Evolutionary conservation across 768 basidiomycete species (phyloP).

Genomic region (Pisolithus marmoratus): DNA sequence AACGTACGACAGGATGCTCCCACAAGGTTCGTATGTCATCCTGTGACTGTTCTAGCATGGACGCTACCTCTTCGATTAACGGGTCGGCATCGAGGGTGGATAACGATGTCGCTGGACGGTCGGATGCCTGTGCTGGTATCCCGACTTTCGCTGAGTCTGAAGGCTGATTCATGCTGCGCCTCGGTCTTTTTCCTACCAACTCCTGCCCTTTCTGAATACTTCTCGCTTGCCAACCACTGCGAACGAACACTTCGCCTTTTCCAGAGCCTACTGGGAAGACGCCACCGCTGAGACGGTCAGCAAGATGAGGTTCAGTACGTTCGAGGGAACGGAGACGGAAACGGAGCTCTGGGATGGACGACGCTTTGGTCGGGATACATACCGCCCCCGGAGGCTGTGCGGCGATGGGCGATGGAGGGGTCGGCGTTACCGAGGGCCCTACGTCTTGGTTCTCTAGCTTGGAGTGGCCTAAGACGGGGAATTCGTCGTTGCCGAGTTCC

Average conservation of each 20-base stretch:
- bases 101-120: slow-evolving; percentile 24
- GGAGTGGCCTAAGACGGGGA: slow-evolving; percentile 11
- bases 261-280: slow-evolving; percentile 70
- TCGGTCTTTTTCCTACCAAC: slow-evolving; percentile 24
- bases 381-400: slow-evolving; percentile 6
- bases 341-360: slow-evolving; percentile 48
- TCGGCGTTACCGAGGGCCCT: slow-evolving; percentile 4
- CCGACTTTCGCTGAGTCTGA: slow-evolving; percentile 6
- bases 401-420: slow-evolving; percentile 8
- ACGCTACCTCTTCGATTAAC: slow-evolving; percentile 55
- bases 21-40: slow-evolving; percentile 70
- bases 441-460: slow-evolving; percentile 8
- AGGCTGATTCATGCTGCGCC: slow-evolving; percentile 12
- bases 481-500: slow-evolving; percentile 22
- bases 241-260: slow-evolving; percentile 69
- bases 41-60: slow-evolving; percentile 50
- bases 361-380: slow-evolving; percentile 18
- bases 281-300: slow-evolving; percentile 69
- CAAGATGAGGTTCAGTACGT: slow-evolving; percentile 56
- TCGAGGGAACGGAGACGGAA: slow-evolving; percentile 55
- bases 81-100: slow-evolving; percentile 41
- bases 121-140: slow-evolving; percentile 23
- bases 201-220: slow-evolving; percentile 48
- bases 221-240: slow-evolving; percentile 76
- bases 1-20: slow-evolving; percentile 65